These are phyloP conservation scores for Przewalskia tangutica DNA, from an alignment of 257 asterid species.

Conservation along the genomic window DNA sequence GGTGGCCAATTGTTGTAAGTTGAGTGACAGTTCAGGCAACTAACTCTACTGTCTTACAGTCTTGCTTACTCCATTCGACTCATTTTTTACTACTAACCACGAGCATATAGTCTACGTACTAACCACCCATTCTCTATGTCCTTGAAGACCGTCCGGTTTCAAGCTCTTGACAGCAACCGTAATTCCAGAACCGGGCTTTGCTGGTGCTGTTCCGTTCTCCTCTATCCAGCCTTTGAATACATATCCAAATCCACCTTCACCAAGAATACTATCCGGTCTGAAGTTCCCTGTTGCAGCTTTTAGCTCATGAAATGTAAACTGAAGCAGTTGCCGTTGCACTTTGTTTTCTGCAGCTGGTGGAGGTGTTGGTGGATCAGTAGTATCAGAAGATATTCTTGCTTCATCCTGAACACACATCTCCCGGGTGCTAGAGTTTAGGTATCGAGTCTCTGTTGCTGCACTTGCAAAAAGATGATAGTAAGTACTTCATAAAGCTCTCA, in stretches of 20 bases:
- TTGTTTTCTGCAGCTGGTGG: constrained; percentile 18
- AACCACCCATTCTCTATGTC: constrained; percentile 99
- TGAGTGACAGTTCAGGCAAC: no score
- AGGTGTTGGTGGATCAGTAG: constrained; percentile 19
- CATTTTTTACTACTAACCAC: constrained; percentile 15
- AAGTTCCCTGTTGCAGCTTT: constrained; percentile 89
- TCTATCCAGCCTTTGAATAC: constrained; percentile 99
- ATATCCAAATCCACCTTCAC: constrained; percentile 94
- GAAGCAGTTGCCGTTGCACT: constrained; percentile 53
- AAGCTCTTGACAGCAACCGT: constrained; percentile 95
- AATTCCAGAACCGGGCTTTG: constrained; percentile 84
- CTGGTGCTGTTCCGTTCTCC: constrained; percentile 87
- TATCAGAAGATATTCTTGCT: constrained; percentile 42
- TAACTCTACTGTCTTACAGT: neutral
- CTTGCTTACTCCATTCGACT: constrained; percentile 11
- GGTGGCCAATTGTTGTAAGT: no score
- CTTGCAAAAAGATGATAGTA: neutral
- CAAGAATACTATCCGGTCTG: constrained; percentile 91
- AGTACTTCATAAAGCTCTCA: neutral
- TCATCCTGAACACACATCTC: constrained; percentile 81
- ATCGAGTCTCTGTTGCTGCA: constrained; percentile 73
- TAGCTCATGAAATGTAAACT: constrained; percentile 69
- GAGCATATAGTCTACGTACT: constrained; percentile 29
- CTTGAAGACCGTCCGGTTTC: constrained; percentile 90
- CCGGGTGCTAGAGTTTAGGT: constrained; percentile 73